Evolutionary conservation across 805 yeast species (phyloP).

Genomic region (Candida fluviatilis): DNA sequence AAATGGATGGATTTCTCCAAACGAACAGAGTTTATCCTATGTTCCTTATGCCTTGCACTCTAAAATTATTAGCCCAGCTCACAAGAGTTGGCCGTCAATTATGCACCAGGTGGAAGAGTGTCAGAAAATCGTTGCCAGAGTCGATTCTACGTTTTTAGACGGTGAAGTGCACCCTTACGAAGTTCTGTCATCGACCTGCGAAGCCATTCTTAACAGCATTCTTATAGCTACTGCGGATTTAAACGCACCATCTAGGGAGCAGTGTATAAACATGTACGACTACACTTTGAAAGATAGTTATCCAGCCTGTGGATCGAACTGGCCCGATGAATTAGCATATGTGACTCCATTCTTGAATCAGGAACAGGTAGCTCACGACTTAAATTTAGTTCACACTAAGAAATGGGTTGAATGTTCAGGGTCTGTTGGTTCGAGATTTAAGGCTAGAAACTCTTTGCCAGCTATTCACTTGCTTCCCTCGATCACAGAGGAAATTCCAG

Average conservation of each 20-base stretch:
- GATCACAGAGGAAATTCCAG: slow-evolving; percentile 53
- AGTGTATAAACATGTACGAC: slow-evolving; percentile 84
- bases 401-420: slow-evolving; percentile 78
- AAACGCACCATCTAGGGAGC: slow-evolving; percentile 29
- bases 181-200: slow-evolving; percentile 39
- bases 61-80: slow-evolving; percentile 45
- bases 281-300: slow-evolving; percentile 62
- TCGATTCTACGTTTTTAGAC: slow-evolving; percentile 15
- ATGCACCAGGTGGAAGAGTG: slow-evolving; percentile 54
- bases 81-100: slow-evolving; percentile 37
- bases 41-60: slow-evolving; percentile 64
- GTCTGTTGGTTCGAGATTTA: slow-evolving; percentile 50
- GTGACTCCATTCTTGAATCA: slow-evolving; percentile 50
- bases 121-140: slow-evolving; percentile 46
- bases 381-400: slow-evolving; percentile 44
- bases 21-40: slow-evolving; percentile 75
- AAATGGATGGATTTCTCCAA: slow-evolving; percentile 93
- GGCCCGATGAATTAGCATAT: slow-evolving; percentile 67
- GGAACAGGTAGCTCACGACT: slow-evolving; percentile 42
- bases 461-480: slow-evolving; percentile 65
- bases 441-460: slow-evolving; percentile 51
- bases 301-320: slow-evolving; percentile 87
- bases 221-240: slow-evolving; percentile 27
- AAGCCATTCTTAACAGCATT: slow-evolving; percentile 39
- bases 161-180: slow-evolving; percentile 16